Evolutionary conservation across 75 land plant species (phyloP), one percentile per base, ranked within the genome.

Genomic region (Adiantum capillusveneris): DNA sequence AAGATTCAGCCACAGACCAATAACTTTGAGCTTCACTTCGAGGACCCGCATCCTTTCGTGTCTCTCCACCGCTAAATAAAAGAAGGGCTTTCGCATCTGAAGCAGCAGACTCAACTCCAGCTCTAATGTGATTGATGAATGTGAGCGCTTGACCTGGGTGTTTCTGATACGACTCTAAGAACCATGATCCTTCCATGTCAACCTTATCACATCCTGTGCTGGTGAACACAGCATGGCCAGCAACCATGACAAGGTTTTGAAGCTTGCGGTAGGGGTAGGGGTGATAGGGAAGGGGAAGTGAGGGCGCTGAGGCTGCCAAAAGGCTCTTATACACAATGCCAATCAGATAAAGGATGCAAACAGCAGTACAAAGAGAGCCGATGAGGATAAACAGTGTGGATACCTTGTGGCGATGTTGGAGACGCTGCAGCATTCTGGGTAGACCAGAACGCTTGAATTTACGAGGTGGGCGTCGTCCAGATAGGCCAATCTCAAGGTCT

Each of bases 1-100:
- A n/a, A n/a, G n/a, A n/a, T n/a, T n/a, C n/a, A n/a, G n/a, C n/a
- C n/a, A n/a, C n/a, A n/a, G n/a, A n/a, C n/a, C n/a, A n/a, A n/a
- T n/a, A n/a, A n/a, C n/a, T n/a, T n/a, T n/a, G n/a, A n/a, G n/a
- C n/a, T n/a, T n/a, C n/a, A n/a, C n/a, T n/a, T 17, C 98, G 68
- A 36, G 98, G 98, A 28, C 98, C 98, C n/a, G 98, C 98, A 55
- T 79, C 87, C 62, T 83, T 86, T 29, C 98, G 60, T 9, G 98
- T 93, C 73, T 93, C 90, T 2, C 98, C 98, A 20, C 98, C 98
- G 59, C 96, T 89, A 71, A 93, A 93, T 62, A 93, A 59, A n/a
- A 93, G 84, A 75, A 93, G 63, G 0, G 98, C 75, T 0, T 39
- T 56, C 30, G 70, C 75, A 56, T 80, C 84, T 53, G 55, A 19